Percentiles rank a stretch among this genome's conserved stretches.
Evolutionary conservation across 768 basidiomycete genomes (phyloP).

Genomic region (Guyanaporus albipodus): DNA sequence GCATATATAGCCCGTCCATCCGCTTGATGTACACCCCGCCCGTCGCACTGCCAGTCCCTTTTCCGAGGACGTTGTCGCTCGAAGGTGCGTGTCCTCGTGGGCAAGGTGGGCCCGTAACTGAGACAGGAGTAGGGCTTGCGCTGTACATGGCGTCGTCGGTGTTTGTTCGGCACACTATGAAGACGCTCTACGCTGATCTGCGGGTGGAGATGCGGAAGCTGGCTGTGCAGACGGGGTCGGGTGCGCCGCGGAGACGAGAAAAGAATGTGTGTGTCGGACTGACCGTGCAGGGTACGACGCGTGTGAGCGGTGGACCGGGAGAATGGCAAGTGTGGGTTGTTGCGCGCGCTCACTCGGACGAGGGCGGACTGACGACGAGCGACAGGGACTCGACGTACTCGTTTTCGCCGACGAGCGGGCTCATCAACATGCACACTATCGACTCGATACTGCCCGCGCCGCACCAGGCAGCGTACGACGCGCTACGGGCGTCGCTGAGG

Average conservation of each 20-base stretch:
- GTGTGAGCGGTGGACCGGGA: conserved; percentile 58
- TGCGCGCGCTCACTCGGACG: neutral
- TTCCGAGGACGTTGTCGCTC: conserved; percentile 63
- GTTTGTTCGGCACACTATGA: conserved; percentile 70
- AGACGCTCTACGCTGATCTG: conserved; percentile 68
- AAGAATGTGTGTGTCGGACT: conserved; percentile 56
- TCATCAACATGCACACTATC: conserved; percentile 60
- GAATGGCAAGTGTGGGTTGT: conserved; percentile 70
- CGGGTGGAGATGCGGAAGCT: conserved; percentile 52
- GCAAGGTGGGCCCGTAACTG: neutral
- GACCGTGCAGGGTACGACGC: conserved; percentile 51
- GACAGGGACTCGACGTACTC: conserved; percentile 65
- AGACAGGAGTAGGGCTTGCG: conserved; percentile 51
- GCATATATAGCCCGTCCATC: conserved; percentile 58
- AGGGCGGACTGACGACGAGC: conserved; percentile 1
- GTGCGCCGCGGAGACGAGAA: conserved; percentile 36
- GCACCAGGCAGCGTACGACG: conserved; percentile 65
- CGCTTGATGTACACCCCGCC: conserved; percentile 69
- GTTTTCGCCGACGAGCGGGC: conserved; percentile 64
- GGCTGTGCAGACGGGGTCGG: conserved; percentile 23
- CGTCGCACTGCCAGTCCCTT: conserved; percentile 57
- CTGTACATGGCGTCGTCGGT: conserved; percentile 68
- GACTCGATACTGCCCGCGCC: conserved; percentile 80
- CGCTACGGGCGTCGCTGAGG: conserved; percentile 40
- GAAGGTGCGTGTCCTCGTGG: conserved; percentile 48